Evolutionary conservation across 2,329 filamentous ascomycete genomes (phyloP).

Genomic region (Fusarium caatingaense): DNA sequence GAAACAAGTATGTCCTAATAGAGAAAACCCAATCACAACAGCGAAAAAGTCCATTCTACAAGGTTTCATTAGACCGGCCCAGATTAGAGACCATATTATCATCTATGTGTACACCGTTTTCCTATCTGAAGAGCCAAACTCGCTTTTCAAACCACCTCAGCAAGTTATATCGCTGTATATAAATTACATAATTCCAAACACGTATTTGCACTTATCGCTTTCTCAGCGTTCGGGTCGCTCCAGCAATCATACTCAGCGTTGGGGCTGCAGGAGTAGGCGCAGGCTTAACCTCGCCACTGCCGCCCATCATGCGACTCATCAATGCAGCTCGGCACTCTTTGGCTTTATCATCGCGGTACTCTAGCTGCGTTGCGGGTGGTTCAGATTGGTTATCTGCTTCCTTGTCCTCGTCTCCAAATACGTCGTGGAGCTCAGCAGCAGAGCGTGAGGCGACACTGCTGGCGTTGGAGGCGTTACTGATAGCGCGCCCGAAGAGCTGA

Average conservation of each 20-base stretch:
- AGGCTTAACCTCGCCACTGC: slow-evolving; percentile 32
- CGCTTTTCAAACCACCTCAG: background rate
- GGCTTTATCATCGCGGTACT: slow-evolving; percentile 64
- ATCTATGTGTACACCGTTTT: background rate
- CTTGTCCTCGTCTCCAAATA: slow-evolving; percentile 38
- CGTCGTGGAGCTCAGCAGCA: slow-evolving; percentile 45
- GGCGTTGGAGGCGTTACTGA: slow-evolving; percentile 67
- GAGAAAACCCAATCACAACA: background rate
- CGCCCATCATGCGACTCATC: slow-evolving; percentile 58
- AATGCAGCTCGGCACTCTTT: slow-evolving; percentile 57
- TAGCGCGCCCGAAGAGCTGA: slow-evolving; percentile 67
- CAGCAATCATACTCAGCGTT: slow-evolving; percentile 14
- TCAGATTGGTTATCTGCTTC: slow-evolving; percentile 41
- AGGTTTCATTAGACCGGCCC: background rate
- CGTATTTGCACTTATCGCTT: slow-evolving; percentile 27
- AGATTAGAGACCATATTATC: background rate
- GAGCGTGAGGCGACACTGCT: slow-evolving; percentile 61
- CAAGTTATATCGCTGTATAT: slow-evolving; percentile 5
- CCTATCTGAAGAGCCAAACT: background rate
- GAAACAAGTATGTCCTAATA: background rate
- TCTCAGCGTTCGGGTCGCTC: slow-evolving; percentile 40
- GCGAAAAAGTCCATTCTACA: background rate
- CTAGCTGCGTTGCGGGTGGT: slow-evolving; percentile 64
- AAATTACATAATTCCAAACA: slow-evolving; percentile 1
- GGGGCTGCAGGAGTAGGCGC: slow-evolving; percentile 5